Evolutionary conservation across 23 red algal species (phyloP), one percentile per base, ranked within the genome.

Genomic region (Gracilaria caudata): DNA sequence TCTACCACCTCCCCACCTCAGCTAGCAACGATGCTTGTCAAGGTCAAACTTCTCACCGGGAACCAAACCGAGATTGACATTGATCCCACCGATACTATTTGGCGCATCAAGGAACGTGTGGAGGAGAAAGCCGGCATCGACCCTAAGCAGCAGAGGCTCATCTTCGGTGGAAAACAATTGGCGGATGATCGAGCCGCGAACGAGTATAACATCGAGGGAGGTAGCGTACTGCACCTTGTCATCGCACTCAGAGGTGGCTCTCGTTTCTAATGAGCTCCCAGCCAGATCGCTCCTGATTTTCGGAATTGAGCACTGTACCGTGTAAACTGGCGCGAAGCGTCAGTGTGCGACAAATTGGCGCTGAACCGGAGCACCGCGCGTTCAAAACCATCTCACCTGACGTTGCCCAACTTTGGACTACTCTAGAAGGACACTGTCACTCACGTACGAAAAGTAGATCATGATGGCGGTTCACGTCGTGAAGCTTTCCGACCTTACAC

Each of bases 111-210:
- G 80, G 93, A 95, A 88, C 51, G 96, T 34, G 90, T 98, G 34
- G 96, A 98, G 87, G 96, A 98, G 77, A 98, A 98, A 76, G 96
- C 85, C 51, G 96, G 96, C 32, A 98, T 98, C 74, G 87, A 91
- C 58, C 96, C 96, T 61, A 88, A 90, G 87, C 96, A 98, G 64
- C 96, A 98, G 74, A 72, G 96, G 21, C 90, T 98, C 57, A 95
- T 98, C 65, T 98, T 98, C 95, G 96, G 96, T 55, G 96, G 96
- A 3, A 83, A 85, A 33, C 86, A 89, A 41, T 85, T 98, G 1
- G 92, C 96, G 1, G 96, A 98, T 64, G 90, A 95, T 59, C 80
- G 79, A 39, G 73, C 90, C 35, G 96, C 96, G 32, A 92, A 90
- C 78, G 92, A 95, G 47, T 98, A 98, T 70, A 93, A 95, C 82